Base-by-base conservation (phyloP, 305 asterid species). In the Fraxinus greggii region DNA sequence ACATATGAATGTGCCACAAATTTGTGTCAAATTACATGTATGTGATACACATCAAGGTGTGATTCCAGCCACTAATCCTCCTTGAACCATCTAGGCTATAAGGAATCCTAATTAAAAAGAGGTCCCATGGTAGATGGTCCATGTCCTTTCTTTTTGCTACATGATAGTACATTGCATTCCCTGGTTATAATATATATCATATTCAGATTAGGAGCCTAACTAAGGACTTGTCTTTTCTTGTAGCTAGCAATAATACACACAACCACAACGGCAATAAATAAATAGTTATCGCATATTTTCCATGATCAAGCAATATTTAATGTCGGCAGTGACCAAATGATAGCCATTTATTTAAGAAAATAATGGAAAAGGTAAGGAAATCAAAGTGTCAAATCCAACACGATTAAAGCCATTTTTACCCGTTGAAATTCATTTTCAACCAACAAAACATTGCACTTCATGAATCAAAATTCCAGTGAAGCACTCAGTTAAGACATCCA, bases 351-450 rank as follows among this genome's bases (percentile, higher is more conserved):
- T 26, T 67, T 13, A 67, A 67, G 38, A 26, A 12, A 28, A 67
- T 12, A 63, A 63, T 8, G 32, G 32, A 26, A 8, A 63, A 23
- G 72, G 33, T 23, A 23, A 26, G 74, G 35, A 24, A 32, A 77
- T n/a, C 59, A 31, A 72, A 32, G 77, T 79, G 81, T 79, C 84
- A 78, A 81, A 72, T 76, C 81, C 40, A 40, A 81, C 78, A 32
- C 45, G 23, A 72, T 70, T 70, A 54, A 31, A 59, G 81, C 81
- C 24, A 70, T 59, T 35, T 19, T 69, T 21, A n/a, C 23, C 12
- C 8, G 19, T 19, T 54, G 19, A 24, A 56, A 19, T 1, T 13
- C 78, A 77, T 40, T 61, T 70, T 24, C 80, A 78, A 26, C 24
- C 74, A 76, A 12, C 42, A 70, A 80, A 74, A 78, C 74, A 42